phyloP scores from a whole-genome alignment of 768 basidiomycete genomes.

The Pisolithus albus region DNA sequence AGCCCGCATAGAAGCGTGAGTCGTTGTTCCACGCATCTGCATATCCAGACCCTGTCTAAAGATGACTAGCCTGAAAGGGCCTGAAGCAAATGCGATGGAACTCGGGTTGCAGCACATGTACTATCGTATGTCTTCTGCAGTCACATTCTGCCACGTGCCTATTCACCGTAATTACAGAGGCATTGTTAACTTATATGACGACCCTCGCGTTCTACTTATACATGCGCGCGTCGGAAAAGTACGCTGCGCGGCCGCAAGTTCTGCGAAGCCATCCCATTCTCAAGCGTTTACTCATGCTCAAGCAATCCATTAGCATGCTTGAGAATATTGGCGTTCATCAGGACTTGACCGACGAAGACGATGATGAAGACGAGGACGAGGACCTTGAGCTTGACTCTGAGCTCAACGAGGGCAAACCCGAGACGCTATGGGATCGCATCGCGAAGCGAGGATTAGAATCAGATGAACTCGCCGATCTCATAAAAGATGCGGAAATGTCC shows the following conservation, averaged over 20 bases:
- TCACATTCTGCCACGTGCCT: not conserved
- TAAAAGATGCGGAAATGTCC: constrained; percentile 41
- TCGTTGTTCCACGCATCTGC: not conserved
- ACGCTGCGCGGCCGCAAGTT: constrained; percentile 51
- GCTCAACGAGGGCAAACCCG: constrained; percentile 33
- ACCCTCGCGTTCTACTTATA: constrained; percentile 90
- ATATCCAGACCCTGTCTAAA: not conserved
- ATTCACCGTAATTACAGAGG: constrained; percentile 45
- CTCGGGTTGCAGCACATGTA: constrained; percentile 76
- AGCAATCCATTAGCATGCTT: constrained; percentile 72
- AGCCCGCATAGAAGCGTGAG: constrained; percentile 51
- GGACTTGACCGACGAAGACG: constrained; percentile 40
- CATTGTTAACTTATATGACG: constrained; percentile 83
- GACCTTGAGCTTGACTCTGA: constrained; percentile 18
- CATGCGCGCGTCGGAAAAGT: constrained; percentile 65
- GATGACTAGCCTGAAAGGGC: constrained; percentile 39
- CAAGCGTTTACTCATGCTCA: constrained; percentile 70
- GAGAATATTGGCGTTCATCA: constrained; percentile 78
- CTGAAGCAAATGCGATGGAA: constrained; percentile 45
- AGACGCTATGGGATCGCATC: constrained; percentile 39
- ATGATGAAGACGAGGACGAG: constrained; percentile 36
- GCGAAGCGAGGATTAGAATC: constrained; percentile 32
- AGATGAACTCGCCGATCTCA: constrained; percentile 49
- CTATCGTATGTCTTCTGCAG: constrained; percentile 62
- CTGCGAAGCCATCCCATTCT: constrained; percentile 69